These are phyloP conservation scores for Tetracladium marchalianum DNA, from an alignment of 495 filamentous ascomycete species.

Conservation along the genomic window DNA sequence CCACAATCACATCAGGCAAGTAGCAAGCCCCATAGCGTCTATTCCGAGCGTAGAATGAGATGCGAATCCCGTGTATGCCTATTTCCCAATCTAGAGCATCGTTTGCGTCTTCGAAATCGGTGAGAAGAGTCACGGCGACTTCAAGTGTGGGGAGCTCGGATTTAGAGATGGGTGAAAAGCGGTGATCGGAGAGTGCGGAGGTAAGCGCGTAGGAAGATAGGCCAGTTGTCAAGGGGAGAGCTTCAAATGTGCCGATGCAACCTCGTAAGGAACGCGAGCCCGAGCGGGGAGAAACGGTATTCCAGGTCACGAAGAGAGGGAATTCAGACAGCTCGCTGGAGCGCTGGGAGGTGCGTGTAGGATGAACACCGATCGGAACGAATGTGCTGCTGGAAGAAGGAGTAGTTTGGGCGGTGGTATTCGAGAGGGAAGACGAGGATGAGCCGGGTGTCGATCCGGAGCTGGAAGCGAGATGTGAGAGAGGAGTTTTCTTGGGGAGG, in stretches of 20 bases:
- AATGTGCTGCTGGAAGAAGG: constrained; percentile 9
- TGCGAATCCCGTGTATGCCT: constrained; percentile 74
- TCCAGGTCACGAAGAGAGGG: constrained; percentile 96
- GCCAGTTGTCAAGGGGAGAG: constrained; percentile 61
- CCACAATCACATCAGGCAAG: constrained; percentile 79
- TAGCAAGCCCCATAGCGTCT: constrained; percentile 74
- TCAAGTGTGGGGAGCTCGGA: constrained; percentile 60
- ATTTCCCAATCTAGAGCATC: constrained; percentile 78
- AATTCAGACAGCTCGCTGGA: constrained; percentile 24
- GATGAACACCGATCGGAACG: constrained; percentile 16
- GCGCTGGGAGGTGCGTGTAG: constrained; percentile 22
- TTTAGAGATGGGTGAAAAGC: constrained; percentile 65
- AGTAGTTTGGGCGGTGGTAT: constrained; percentile 5
- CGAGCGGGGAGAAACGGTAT: constrained; percentile 50
- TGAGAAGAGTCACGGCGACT: constrained; percentile 63
- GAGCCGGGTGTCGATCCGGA: constrained; percentile 8
- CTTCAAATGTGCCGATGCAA: constrained; percentile 93
- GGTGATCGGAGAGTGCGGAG: constrained; percentile 79
- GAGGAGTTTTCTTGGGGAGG: constrained; percentile 9
- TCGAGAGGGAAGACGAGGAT: constrained; percentile 5
- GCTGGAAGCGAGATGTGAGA: constrained; percentile 2
- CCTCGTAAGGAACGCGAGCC: constrained; percentile 66
- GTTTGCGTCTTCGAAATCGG: constrained; percentile 62
- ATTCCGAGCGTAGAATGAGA: constrained; percentile 60
- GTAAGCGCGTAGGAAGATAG: constrained; percentile 76